A percentile compares a stretch with the other conserved stretches of the same genome.
These are phyloP conservation scores for Monocercomonoides exilis DNA, from an alignment of 78 protist genomes.

Conservation along the genomic window DNA sequence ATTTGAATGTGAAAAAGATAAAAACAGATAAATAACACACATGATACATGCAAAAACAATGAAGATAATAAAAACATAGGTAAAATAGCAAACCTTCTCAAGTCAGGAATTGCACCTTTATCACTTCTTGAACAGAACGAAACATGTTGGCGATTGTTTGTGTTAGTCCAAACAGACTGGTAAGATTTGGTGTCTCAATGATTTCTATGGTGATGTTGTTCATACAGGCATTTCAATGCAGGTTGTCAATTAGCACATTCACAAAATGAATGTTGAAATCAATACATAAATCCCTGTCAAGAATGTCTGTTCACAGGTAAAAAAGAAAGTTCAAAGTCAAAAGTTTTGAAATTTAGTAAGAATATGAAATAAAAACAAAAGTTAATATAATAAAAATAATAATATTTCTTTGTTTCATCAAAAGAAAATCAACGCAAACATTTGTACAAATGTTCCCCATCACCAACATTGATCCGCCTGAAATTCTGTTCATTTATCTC, in stretches of 20 bases:
- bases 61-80: too few relatives aligned
- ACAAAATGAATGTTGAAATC: neutral
- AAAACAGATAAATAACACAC: too few relatives aligned
- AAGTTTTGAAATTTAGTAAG: neutral
- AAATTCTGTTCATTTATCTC: too few relatives aligned
- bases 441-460: too few relatives aligned
- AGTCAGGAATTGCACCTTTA: too few relatives aligned
- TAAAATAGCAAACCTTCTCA: too few relatives aligned
- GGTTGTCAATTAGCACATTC: neutral
- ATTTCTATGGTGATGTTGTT: neutral
- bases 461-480: too few relatives aligned
- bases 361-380: neutral
- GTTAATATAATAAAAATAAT: neutral
- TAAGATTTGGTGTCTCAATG: neutral
- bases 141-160: neutral
- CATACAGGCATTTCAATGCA: neutral
- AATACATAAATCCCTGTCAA: neutral
- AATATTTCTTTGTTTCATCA: neutral
- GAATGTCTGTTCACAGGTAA: too few relatives aligned
- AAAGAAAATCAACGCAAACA: too few relatives aligned
- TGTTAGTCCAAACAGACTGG: slow-evolving; percentile 11
- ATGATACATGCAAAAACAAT: too few relatives aligned
- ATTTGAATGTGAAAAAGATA: too few relatives aligned
- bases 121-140: too few relatives aligned
- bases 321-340: neutral